Evolutionary conservation across 2,329 filamentous ascomycete species (phyloP).

Genomic region (Pyricularia sp.): DNA sequence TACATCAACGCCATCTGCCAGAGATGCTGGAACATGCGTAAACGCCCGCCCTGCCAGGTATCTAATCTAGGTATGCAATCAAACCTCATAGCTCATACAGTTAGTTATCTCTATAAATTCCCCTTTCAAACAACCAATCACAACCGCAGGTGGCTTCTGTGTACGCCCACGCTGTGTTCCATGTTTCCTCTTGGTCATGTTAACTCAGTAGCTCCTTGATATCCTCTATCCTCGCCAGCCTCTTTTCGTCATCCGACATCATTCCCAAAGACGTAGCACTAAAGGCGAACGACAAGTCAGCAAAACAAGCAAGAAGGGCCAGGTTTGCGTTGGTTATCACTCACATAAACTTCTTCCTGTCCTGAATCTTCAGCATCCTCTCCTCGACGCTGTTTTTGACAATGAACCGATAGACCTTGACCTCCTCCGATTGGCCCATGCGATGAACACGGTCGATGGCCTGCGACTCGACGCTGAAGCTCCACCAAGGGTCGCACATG

Average conservation of each 20-base stretch:
- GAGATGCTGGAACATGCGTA: no score
- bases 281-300: conserved; percentile 13
- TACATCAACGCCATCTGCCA: not conserved
- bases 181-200: not conserved
- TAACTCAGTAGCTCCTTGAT: conserved; percentile 76
- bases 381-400: conserved; percentile 88
- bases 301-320: not conserved
- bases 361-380: conserved; percentile 87
- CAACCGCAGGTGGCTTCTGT: not conserved
- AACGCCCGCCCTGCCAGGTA: not conserved
- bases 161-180: not conserved
- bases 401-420: conserved; percentile 81
- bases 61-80: not conserved
- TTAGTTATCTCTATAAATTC: not conserved
- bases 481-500: conserved; percentile 99
- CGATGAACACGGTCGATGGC: conserved; percentile 88
- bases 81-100: not conserved
- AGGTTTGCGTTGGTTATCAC: conserved; percentile 17
- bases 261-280: conserved; percentile 92
- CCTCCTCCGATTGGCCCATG: conserved; percentile 85
- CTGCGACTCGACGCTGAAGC: conserved; percentile 91
- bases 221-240: conserved; percentile 81
- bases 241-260: conserved; percentile 92
- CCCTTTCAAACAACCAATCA: not conserved
- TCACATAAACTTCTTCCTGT: conserved; percentile 92